Percentiles rank a stretch among this genome's conserved stretches.
These are phyloP conservation scores for Obba rivulosa DNA, from an alignment of 768 basidiomycete species.

Conservation along the genomic window DNA sequence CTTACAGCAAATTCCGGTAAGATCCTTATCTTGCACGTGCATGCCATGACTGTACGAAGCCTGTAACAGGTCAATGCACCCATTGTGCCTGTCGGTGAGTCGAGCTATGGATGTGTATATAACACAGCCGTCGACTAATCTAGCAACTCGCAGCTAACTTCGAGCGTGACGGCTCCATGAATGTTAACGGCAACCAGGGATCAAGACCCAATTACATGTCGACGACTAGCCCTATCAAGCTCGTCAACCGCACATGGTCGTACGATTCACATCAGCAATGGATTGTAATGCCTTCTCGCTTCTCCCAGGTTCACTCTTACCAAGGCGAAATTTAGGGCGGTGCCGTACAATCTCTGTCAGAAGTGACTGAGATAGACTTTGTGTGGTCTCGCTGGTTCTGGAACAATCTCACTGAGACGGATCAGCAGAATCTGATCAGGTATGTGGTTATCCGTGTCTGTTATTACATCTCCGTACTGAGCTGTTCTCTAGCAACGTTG, in stretches of 20 bases:
- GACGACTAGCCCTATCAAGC: constrained; percentile 28
- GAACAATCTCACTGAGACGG: constrained; percentile 28
- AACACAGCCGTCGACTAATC: background rate
- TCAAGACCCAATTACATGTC: constrained; percentile 35
- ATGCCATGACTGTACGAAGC: background rate
- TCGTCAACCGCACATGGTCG: constrained; percentile 29
- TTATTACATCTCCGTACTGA: background rate
- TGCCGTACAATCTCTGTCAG: constrained; percentile 31
- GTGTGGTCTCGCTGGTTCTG: constrained; percentile 35
- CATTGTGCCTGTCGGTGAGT: constrained; percentile 31
- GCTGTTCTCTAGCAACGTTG: constrained; percentile 23
- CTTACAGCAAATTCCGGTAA: constrained; percentile 29
- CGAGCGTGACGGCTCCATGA: constrained; percentile 35
- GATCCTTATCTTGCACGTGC: background rate
- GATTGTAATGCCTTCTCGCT: constrained; percentile 17
- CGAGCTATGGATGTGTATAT: background rate
- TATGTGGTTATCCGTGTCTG: constrained; percentile 1
- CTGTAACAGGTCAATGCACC: constrained; percentile 30
- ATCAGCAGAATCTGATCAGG: constrained; percentile 32
- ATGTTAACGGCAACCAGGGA: constrained; percentile 31
- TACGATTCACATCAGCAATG: constrained; percentile 37
- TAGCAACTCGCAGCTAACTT: constrained; percentile 27
- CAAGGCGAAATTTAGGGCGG: constrained; percentile 23
- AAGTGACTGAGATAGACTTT: constrained; percentile 33
- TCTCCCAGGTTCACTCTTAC: background rate